Base-by-base conservation (phyloP, 805 yeast genomes). In the Saturnispora besseyi region DNA sequence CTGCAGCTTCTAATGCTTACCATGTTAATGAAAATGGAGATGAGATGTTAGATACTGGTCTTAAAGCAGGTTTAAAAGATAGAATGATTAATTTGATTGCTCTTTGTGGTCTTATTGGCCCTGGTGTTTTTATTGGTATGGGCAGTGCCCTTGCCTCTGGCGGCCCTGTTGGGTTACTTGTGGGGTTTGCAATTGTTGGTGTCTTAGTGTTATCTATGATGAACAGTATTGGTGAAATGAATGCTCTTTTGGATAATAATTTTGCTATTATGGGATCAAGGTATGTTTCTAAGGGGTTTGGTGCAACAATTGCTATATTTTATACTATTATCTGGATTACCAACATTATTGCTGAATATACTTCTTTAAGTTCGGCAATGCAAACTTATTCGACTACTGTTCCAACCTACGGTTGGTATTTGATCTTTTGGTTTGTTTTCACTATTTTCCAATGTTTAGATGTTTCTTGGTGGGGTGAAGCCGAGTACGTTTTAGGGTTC, bases 301-400 rank as follows among this genome's bases (percentile, higher is more conserved):
- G 84, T 30, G 81, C 79, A 9, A 69, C 81, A 1, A 67, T 78
- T 21, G 78, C 81, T 1, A 65, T 79, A 65, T 70, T 65, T 49
- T 79, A 79, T 57, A 76, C 73, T 15, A 72, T 79, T 22, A 65
- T 79, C 41, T 79, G 83, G 83, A 60, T 76, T 31, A 78, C 81
- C 0, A 78, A 75, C 22, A 63, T 76, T 53, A 74, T 80, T 41
- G 71, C 76, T 32, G 82, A 78, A 59, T 78, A 77, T 57, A 77
- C 79, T 42, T 69, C 77, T 4, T 69, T 75, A 36, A 75, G 81
- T 2, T 66, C 78, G 4, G 72, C 77, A 9, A 57, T 77, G 63
- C 67, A 66, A 53, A 69, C 67, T 40, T 78, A 79, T 70, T 74
- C 80, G 1, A 75, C 74, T 4, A 69, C 66, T 37, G 71, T 78